A percentile compares a stretch with the other conserved stretches of the same genome.
Evolutionary conservation across 768 basidiomycete genomes (phyloP).

Genomic region (Russula sp.): DNA sequence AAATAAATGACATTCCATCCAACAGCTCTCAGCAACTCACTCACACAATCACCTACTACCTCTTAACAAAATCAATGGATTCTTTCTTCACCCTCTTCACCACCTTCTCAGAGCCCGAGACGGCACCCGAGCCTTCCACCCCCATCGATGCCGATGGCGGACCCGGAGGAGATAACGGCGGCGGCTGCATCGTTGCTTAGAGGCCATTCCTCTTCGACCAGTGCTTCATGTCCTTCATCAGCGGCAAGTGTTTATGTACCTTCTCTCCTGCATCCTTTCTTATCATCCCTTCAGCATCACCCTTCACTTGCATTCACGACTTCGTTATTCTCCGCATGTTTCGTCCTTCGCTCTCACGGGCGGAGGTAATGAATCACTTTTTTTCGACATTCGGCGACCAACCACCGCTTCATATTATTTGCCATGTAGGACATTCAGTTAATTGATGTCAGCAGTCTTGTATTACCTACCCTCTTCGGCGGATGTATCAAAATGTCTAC

Average conservation of each 20-base stretch:
- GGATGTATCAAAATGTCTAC: slow-evolving; percentile 7
- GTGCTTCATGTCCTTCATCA: not conserved
- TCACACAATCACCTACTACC: not conserved
- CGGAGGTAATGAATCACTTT: not conserved
- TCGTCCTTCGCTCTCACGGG: not conserved
- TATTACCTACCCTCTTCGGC: not conserved
- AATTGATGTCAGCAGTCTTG: slow-evolving; percentile 1
- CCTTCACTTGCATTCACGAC: not conserved
- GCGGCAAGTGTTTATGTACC: not conserved
- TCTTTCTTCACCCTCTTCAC: slow-evolving; percentile 4
- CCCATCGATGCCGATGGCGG: slow-evolving; percentile 10
- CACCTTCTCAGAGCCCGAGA: not conserved
- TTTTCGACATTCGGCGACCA: not conserved
- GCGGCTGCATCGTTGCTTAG: slow-evolving; percentile 13
- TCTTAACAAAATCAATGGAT: slow-evolving; percentile 14
- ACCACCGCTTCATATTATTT: not conserved
- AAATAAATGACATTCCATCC: not conserved
- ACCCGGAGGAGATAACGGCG: too few relatives aligned
- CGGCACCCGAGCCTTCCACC: not conserved
- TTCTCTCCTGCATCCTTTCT: not conserved
- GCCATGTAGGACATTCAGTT: not conserved
- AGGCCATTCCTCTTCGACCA: not conserved
- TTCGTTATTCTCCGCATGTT: not conserved
- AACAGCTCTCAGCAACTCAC: not conserved
- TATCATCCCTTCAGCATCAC: not conserved